Conservation (phyloP, 2,329 filamentous ascomycete genomes). For the Sclerotinia glacialis region DNA sequence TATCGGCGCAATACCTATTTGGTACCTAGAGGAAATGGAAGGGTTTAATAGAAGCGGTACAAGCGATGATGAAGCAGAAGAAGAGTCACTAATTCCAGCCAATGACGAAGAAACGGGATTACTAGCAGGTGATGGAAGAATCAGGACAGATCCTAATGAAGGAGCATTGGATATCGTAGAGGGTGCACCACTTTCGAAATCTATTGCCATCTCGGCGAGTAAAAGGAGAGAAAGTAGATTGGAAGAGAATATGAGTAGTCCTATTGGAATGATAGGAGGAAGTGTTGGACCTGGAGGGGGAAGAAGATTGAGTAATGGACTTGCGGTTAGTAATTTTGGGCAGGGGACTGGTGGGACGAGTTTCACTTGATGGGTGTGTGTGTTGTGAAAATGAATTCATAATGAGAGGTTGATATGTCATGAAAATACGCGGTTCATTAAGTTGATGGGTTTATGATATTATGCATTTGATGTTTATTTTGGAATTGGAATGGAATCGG, state of each 20-base stretch:
- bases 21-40: conserved; percentile 70
- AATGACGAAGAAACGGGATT: conserved; percentile 28
- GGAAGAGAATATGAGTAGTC: conserved; percentile 34
- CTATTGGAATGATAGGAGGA: conserved; percentile 35
- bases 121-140: conserved; percentile 29
- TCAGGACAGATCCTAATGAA: conserved; percentile 28
- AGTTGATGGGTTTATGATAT: too few relatives aligned
- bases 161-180: conserved; percentile 31
- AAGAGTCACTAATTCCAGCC: conserved; percentile 24
- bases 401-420: too few relatives aligned
- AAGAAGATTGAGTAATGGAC: conserved; percentile 37
- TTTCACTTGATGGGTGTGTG: conserved; percentile 28
- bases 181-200: conserved; percentile 22
- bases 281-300: conserved; percentile 38
- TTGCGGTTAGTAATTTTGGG: conserved; percentile 37
- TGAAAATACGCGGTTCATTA: too few relatives aligned
- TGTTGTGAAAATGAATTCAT: background rate
- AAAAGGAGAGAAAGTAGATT: background rate
- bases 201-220: background rate
- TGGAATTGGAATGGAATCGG: too few relatives aligned
- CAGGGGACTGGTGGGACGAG: conserved; percentile 38
- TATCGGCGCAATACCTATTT: conserved; percentile 68
- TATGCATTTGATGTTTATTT: too few relatives aligned
- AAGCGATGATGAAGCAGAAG: conserved; percentile 38
- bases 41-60: conserved; percentile 53